phyloP scores from a whole-genome alignment of 2,329 filamentous ascomycete species.

The Zymoseptoria tritici region DNA sequence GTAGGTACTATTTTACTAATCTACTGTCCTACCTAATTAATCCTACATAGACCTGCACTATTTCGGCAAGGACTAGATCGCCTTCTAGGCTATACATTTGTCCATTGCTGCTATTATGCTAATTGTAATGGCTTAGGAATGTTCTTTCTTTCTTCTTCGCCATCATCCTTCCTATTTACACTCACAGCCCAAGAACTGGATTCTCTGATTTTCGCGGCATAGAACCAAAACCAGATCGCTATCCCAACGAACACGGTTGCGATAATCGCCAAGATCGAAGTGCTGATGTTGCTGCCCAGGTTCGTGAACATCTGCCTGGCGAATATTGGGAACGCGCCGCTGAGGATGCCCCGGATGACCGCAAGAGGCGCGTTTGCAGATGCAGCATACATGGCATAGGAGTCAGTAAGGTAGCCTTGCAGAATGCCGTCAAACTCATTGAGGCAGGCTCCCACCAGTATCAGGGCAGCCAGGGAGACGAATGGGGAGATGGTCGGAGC shows the following conservation, averaged over 20 bases:
- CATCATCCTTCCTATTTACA: too few relatives aligned
- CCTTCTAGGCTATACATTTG: too few relatives aligned
- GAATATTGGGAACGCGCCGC: constrained; percentile 36
- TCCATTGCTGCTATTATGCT: too few relatives aligned
- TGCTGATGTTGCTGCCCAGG: constrained; percentile 34
- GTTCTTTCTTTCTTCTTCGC: too few relatives aligned
- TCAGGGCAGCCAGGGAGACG: constrained; percentile 24
- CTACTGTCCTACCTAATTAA: too few relatives aligned
- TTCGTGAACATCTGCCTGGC: constrained; percentile 34
- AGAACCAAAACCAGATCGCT: constrained; percentile 4
- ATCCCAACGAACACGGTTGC: constrained; percentile 28
- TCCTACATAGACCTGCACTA: too few relatives aligned
- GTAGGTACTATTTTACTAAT: too few relatives aligned
- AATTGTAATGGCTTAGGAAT: too few relatives aligned
- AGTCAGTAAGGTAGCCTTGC: constrained; percentile 39
- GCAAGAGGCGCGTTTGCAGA: constrained; percentile 39
- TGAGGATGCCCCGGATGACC: constrained; percentile 34
- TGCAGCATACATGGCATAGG: constrained; percentile 39
- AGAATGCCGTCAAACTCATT: constrained; percentile 41
- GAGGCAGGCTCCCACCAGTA: constrained; percentile 41
- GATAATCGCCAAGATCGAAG: constrained; percentile 35
- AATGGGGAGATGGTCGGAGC: constrained; percentile 23
- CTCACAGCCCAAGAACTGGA: constrained; percentile 9
- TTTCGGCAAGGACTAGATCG: too few relatives aligned
- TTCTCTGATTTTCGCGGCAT: constrained; percentile 4